These are phyloP conservation scores for Thelonectria blattea DNA, from an alignment of 2,329 filamentous ascomycete genomes.

Conservation along the genomic window DNA sequence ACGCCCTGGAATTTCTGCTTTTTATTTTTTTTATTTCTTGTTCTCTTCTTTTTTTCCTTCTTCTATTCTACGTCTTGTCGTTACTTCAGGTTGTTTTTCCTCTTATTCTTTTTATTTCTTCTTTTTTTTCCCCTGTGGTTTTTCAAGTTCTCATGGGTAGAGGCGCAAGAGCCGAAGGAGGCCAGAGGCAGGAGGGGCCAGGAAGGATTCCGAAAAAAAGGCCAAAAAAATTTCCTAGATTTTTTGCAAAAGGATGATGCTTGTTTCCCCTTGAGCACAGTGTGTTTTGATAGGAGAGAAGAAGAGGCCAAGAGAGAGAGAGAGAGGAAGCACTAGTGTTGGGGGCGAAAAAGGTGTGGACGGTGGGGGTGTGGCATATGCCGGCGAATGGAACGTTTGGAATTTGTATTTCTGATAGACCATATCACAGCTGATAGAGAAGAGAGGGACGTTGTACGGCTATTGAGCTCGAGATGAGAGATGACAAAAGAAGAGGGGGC, in stretches of 20 bases:
- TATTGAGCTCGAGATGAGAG: slow-evolving; percentile 22
- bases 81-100: slow-evolving; percentile 26
- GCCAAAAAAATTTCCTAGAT: slow-evolving; percentile 16
- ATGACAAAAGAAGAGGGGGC: slow-evolving; percentile 15
- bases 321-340: too few species aligned
- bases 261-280: neutral
- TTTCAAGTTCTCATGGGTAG: slow-evolving; percentile 23
- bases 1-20: slow-evolving; percentile 11
- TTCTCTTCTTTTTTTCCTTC: slow-evolving; percentile 6
- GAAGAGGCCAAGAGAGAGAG: too few species aligned
- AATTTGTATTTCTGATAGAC: slow-evolving; percentile 25
- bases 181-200: slow-evolving; percentile 17
- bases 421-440: slow-evolving; percentile 24
- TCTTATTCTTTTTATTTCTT: slow-evolving; percentile 1
- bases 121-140: slow-evolving; percentile 2
- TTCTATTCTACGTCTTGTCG: slow-evolving; percentile 31
- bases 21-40: slow-evolving; percentile 13
- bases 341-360: neutral
- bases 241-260: slow-evolving; percentile 4
- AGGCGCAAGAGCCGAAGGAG: slow-evolving; percentile 27
- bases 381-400: slow-evolving; percentile 10
- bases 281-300: neutral
- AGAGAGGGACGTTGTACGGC: slow-evolving; percentile 31
- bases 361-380: neutral
- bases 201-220: slow-evolving; percentile 28